These are phyloP conservation scores for Chrysopogon serrulatus DNA, from an alignment of 176 grass and related monocot genomes.

Conservation along the genomic window DNA sequence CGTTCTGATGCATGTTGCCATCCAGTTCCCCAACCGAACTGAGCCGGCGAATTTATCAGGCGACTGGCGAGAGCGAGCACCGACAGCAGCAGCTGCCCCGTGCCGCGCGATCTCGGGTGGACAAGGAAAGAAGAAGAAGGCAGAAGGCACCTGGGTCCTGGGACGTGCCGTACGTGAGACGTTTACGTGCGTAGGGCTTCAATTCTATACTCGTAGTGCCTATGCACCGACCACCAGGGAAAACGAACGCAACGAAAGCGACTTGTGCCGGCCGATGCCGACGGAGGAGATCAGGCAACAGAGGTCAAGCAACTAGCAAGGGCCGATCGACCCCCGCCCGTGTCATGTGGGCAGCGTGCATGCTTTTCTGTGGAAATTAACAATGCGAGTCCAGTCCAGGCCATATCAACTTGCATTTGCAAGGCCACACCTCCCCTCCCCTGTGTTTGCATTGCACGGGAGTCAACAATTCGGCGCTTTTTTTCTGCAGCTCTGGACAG, in stretches of 20 bases:
- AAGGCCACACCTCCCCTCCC: too few species aligned
- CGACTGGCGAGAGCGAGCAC: too few species aligned
- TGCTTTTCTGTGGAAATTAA: not conserved
- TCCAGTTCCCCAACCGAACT: not conserved
- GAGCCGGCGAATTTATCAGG: not conserved
- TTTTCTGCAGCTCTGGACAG: not conserved
- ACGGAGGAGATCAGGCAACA: not conserved
- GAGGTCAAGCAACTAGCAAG: not conserved
- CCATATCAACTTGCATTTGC: not conserved
- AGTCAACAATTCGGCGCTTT: slow-evolving; percentile 13
- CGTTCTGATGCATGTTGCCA: not conserved
- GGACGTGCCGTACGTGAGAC: not conserved
- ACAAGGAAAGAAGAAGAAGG: not conserved
- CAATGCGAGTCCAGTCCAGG: not conserved
- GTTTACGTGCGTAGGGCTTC: not conserved
- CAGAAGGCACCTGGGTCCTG: not conserved
- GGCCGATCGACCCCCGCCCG: not conserved
- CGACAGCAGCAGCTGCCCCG: not conserved
- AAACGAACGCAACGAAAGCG: not conserved
- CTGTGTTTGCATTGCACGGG: not conserved
- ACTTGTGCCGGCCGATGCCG: not conserved
- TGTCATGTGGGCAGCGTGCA: not conserved
- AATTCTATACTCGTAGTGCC: not conserved
- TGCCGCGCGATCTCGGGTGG: not conserved
- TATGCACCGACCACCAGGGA: not conserved